Conservation (phyloP, 2,329 filamentous ascomycete species). For the Phaeophleospora eucalypticola region DNA sequence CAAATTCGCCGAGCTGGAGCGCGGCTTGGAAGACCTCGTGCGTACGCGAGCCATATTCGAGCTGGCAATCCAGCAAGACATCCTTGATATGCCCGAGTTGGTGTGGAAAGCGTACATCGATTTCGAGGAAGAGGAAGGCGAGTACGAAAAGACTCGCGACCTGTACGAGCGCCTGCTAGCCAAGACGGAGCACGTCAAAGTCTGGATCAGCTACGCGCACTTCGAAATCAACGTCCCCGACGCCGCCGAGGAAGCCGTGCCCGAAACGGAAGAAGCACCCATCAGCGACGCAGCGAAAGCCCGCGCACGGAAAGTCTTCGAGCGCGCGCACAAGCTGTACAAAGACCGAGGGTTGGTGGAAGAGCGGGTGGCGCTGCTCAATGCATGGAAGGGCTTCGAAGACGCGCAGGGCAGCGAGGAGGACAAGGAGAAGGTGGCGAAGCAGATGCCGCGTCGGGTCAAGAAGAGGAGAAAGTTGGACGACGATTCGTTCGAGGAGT, state of each 20-base stretch:
- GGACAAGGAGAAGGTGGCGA: slow-evolving; percentile 78
- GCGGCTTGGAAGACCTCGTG: slow-evolving; percentile 83
- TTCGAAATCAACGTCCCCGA: slow-evolving; percentile 95
- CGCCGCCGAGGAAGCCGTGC: slow-evolving; percentile 56
- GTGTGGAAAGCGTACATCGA: slow-evolving; percentile 99
- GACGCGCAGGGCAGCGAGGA: slow-evolving; percentile 70
- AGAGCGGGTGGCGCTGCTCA: slow-evolving; percentile 86
- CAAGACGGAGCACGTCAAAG: slow-evolving; percentile 98
- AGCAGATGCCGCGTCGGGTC: slow-evolving; percentile 87
- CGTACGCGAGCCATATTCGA: slow-evolving; percentile 89
- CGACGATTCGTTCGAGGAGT: slow-evolving; percentile 93
- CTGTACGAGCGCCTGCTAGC: slow-evolving; percentile 87
- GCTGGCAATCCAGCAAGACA: slow-evolving; percentile 74
- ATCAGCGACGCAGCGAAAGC: slow-evolving; percentile 80
- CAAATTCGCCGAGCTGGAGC: slow-evolving; percentile 88
- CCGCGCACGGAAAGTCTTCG: slow-evolving; percentile 77
- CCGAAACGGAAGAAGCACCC: slow-evolving; percentile 54
- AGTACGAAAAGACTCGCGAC: slow-evolving; percentile 75
- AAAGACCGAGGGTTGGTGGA: slow-evolving; percentile 88
- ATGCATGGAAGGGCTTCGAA: slow-evolving; percentile 91
- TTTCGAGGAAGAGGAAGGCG: slow-evolving; percentile 83
- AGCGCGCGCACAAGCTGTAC: slow-evolving; percentile 79
- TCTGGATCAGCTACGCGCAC: slow-evolving; percentile 98
- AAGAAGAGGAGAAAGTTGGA: slow-evolving; percentile 91
- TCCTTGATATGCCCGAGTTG: slow-evolving; percentile 93